phyloP scores from a whole-genome alignment of 2,329 filamentous ascomycete genomes.

The Aspergillus sp. region DNA sequence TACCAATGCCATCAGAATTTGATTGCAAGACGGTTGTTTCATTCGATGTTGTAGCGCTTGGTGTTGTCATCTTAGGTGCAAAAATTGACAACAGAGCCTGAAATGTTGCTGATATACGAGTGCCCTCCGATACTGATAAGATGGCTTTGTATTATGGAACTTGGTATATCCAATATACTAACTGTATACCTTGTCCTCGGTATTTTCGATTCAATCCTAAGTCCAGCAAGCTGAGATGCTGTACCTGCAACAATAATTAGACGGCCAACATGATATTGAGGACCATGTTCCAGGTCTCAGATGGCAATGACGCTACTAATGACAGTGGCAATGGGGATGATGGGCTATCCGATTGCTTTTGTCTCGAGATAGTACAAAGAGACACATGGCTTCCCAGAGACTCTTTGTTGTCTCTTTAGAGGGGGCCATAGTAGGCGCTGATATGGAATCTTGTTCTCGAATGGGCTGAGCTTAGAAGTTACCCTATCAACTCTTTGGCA shows the following conservation, averaged over 20 bases:
- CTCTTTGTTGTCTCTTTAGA: not conserved
- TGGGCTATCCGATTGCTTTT: no score
- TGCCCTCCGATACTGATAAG: constrained; percentile 5
- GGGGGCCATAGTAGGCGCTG: not conserved
- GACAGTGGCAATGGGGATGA: not conserved
- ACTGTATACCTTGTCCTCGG: constrained; percentile 1
- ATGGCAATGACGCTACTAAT: not conserved
- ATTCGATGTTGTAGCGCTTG: no score
- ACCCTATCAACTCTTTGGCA: not conserved
- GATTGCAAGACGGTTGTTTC: no score
- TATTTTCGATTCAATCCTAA: not conserved
- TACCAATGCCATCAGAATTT: no score
- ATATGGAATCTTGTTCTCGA: not conserved
- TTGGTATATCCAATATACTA: constrained; percentile 1
- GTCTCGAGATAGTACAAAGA: not conserved
- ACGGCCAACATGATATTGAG: constrained; percentile 8
- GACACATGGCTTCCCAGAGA: not conserved
- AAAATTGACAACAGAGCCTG: not conserved
- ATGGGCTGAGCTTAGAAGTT: not conserved
- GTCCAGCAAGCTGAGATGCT: constrained; percentile 4
- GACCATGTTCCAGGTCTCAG: not conserved
- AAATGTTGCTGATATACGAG: constrained; percentile 6
- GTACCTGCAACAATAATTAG: constrained; percentile 8
- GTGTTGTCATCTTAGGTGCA: no score
- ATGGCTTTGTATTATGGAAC: constrained; percentile 4